Conservation (phyloP, 192 early-diverging fungal species). For the Linderina pennispora region DNA sequence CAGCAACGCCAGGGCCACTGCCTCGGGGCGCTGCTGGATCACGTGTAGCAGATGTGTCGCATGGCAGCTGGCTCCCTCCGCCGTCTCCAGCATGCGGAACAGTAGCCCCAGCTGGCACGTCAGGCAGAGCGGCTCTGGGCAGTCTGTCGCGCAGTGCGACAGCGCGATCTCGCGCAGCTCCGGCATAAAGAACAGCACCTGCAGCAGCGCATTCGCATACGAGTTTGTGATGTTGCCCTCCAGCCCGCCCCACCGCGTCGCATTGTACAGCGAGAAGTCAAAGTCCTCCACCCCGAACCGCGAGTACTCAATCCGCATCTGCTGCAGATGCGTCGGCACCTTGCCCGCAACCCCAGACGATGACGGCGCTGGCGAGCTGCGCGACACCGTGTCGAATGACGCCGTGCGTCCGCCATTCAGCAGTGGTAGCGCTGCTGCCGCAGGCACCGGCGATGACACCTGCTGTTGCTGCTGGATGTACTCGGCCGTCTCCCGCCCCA, state of each 20-base stretch:
- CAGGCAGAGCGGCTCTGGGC: conserved; percentile 73
- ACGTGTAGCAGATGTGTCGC: conserved; percentile 87
- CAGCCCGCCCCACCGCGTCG: conserved; percentile 78
- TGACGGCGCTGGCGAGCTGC: background rate
- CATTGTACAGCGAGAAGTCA: conserved; percentile 97
- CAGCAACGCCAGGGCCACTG: conserved; percentile 77
- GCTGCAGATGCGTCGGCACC: conserved; percentile 34
- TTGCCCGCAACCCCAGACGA: conserved; percentile 1
- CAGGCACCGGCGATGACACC: conserved; percentile 65
- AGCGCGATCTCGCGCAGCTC: conserved; percentile 63
- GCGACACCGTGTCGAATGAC: background rate
- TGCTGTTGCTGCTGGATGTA: conserved; percentile 31
- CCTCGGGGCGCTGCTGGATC: conserved; percentile 78
- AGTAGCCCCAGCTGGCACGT: conserved; percentile 91
- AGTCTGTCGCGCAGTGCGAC: conserved; percentile 63
- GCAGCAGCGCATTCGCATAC: conserved; percentile 87
- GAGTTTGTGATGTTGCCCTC: conserved; percentile 89
- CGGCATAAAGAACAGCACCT: conserved; percentile 70
- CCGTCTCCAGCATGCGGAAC: conserved; percentile 85
- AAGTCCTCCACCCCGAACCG: conserved; percentile 98
- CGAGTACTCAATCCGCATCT: conserved; percentile 49
- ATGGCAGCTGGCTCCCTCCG: conserved; percentile 91
- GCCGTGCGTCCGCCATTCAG: background rate
- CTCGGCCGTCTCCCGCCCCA: conserved; percentile 33
- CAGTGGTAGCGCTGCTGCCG: conserved; percentile 46